These are phyloP conservation scores for Rhizophora apiculata DNA, from an alignment of 345 rosid species.

Conservation along the genomic window DNA sequence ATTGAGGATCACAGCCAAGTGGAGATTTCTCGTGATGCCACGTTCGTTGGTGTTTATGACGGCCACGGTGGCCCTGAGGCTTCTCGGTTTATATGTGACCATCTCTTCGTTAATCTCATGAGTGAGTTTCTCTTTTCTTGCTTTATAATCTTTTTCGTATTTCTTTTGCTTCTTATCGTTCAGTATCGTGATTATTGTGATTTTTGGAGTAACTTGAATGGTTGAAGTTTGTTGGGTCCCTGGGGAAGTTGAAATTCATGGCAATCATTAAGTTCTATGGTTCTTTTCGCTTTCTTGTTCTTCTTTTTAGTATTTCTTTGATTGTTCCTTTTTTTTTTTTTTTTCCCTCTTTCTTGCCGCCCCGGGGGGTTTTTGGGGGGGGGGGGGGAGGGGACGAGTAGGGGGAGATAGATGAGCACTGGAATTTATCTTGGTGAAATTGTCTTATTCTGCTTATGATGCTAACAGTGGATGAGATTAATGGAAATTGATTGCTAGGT, in stretches of 20 bases:
- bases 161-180: not conserved
- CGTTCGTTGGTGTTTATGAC: slow-evolving; percentile 84
- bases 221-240: not conserved
- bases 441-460: too few relatives aligned
- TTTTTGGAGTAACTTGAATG: too few relatives aligned
- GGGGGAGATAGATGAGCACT: too few relatives aligned
- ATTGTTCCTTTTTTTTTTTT: too few relatives aligned
- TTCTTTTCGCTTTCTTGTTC: not conserved
- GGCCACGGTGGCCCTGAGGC: slow-evolving; percentile 99
- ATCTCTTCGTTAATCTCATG: slow-evolving; percentile 70
- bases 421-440: too few relatives aligned
- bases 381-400: too few relatives aligned
- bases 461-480: too few relatives aligned
- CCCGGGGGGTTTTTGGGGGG: too few relatives aligned
- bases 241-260: not conserved
- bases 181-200: not conserved
- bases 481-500: too few relatives aligned
- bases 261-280: not conserved
- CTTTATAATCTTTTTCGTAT: not conserved
- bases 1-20: slow-evolving; percentile 91
- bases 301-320: not conserved
- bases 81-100: slow-evolving; percentile 68
- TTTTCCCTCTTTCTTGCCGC: too few relatives aligned
- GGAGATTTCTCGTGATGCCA: slow-evolving; percentile 60
- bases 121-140: slow-evolving; percentile 36